A percentile compares a stretch with the other conserved stretches of the same genome.
These are phyloP conservation scores for Exophiala alcalophila DNA, from an alignment of 2,329 filamentous ascomycete species.

Conservation along the genomic window DNA sequence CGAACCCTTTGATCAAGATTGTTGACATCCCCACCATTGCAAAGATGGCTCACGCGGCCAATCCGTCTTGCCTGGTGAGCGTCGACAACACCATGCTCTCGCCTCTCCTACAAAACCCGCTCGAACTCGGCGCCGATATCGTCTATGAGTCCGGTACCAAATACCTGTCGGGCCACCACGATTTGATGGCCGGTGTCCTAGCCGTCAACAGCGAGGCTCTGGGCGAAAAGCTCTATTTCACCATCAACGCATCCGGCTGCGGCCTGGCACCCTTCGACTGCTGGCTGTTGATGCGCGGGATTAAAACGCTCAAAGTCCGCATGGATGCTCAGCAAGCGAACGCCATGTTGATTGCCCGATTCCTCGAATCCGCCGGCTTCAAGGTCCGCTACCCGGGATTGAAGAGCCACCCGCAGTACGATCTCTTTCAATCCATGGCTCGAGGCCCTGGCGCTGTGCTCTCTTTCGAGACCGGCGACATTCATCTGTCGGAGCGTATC, in stretches of 20 bases:
- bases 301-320: slow-evolving; percentile 94
- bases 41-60: slow-evolving; percentile 69
- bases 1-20: slow-evolving; percentile 97
- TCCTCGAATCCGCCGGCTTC: slow-evolving; percentile 88
- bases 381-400: slow-evolving; percentile 92
- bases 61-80: slow-evolving; percentile 75
- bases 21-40: slow-evolving; percentile 85
- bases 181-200: slow-evolving; percentile 97
- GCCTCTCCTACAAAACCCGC: slow-evolving; percentile 86
- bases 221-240: slow-evolving; percentile 90
- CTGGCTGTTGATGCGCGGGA: slow-evolving; percentile 88
- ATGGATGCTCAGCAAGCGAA: slow-evolving; percentile 99
- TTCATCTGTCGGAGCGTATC: slow-evolving; percentile 80
- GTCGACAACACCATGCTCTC: slow-evolving; percentile 99
- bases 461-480: slow-evolving; percentile 91
- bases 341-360: slow-evolving; percentile 71
- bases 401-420: slow-evolving; percentile 93
- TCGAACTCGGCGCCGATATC: slow-evolving; percentile 91
- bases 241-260: slow-evolving; percentile 94
- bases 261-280: slow-evolving; percentile 93
- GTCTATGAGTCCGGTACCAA: slow-evolving; percentile 98
- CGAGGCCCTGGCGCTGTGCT: slow-evolving; percentile 90
- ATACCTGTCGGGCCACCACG: slow-evolving; percentile 95
- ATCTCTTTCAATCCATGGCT: slow-evolving; percentile 92
- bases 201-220: slow-evolving; percentile 79